Base-by-base conservation (phyloP, 225 moss, liverwort and hornwort genomes). In the Antitrichia curtipendula region DNA sequence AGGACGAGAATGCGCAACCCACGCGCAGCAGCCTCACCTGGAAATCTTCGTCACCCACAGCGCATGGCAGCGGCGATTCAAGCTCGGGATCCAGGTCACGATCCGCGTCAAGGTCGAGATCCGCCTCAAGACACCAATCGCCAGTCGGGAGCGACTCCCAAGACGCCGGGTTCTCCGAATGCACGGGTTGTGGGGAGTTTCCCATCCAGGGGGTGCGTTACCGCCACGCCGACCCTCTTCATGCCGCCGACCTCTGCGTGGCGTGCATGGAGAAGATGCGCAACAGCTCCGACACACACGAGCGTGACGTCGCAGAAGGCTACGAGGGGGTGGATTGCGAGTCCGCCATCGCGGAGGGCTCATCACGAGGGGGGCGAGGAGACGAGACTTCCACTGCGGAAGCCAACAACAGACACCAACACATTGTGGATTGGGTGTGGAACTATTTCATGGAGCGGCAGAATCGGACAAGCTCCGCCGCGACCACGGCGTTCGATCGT, bases 401-500 rank as follows among this genome's bases (percentile, higher is more conserved):
- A 60, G 34, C 49, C n/a, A 87, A 62, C 36, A 87, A 32, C 58
- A 87, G 91, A 61, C 96, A 96, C 73, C 93, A 94, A 22, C 95
- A 94, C 91, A 86, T 96, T 5, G 92, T 95, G 17, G 94, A 96
- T 56, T 96, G 96, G 96, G 94, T 96, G 80, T 96, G 96, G 96
- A 95, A 92, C 68, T 96, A 96, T 85, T 96, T 96, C 77, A 91
- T 91, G 79, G 92, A 92, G 78, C 81, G 88, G 84, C 89, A 91
- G 34, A 79, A 87, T 56, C 82, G 86, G 29, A 84, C 75, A 28
- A 81, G 64, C 54, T 87, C 93, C 5, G n/a, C 89, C 8, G 90
- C 85, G 16, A 23, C 75, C 16, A 88, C 76, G 29, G 91, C 90
- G 49, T 92, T 90, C 41, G 87, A 77, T 62, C 89, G 90, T 78